phyloP scores from a whole-genome alignment of 2,329 filamentous ascomycete species.

The Aspergillus sp. region DNA sequence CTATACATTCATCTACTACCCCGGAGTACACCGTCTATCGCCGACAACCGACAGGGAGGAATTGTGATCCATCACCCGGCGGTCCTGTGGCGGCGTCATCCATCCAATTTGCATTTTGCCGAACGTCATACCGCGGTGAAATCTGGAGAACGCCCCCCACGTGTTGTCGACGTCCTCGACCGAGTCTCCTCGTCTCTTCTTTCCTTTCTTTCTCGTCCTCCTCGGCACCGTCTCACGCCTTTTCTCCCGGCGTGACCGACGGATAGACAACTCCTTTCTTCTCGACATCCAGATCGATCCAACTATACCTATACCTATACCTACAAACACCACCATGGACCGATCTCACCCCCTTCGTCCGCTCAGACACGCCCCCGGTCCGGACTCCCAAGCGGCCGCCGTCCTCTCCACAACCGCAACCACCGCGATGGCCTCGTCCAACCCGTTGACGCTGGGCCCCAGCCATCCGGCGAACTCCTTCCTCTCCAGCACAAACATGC shows the following conservation, averaged over 20 bases:
- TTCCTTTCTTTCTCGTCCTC: conserved; percentile 3
- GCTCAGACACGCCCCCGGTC: neutral
- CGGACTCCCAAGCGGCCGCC: conserved; percentile 1
- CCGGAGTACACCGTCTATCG: too few species aligned
- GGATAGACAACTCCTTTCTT: neutral
- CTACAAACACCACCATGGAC: too few species aligned
- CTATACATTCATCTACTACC: too few species aligned
- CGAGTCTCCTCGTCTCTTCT: neutral
- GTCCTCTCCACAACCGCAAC: conserved; percentile 1
- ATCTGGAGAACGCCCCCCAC: conserved; percentile 18
- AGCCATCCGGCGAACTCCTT: neutral
- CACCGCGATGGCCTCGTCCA: conserved; percentile 1
- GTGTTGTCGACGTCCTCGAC: conserved; percentile 12
- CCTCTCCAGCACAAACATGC: conserved; percentile 1
- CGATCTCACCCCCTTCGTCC: neutral
- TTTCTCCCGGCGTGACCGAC: neutral
- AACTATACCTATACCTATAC: too few species aligned
- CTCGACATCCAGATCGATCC: neutral
- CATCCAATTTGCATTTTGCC: conserved; percentile 8
- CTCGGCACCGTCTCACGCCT: neutral
- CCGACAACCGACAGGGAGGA: too few species aligned
- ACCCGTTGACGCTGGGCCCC: conserved; percentile 7
- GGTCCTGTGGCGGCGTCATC: conserved; percentile 12
- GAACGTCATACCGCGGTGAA: conserved; percentile 21
- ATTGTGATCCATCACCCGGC: neutral